Evolutionary conservation across 306 rosid genomes (phyloP).

Genomic region (Lathyrus oleraceus): DNA sequence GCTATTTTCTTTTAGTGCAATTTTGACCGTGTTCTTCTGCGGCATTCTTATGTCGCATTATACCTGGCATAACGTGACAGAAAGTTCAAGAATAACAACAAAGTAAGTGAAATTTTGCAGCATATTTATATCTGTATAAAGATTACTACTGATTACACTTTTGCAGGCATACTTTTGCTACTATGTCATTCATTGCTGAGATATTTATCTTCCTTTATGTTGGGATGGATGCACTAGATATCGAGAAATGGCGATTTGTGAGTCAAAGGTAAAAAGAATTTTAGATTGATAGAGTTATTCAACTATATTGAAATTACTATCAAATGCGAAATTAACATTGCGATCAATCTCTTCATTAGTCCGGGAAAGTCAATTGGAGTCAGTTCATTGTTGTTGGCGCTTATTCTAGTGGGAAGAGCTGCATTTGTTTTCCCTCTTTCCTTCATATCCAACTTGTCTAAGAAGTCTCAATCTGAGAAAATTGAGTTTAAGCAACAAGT

Average conservation of each 20-base stretch:
- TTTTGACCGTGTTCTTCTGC: slow-evolving; percentile 95
- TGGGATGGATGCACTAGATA: slow-evolving; percentile 97
- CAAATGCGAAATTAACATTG: slow-evolving; percentile 32
- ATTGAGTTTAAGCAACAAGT: slow-evolving; percentile 84
- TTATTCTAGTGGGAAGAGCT: slow-evolving; percentile 90
- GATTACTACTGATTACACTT: background rate
- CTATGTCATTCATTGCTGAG: slow-evolving; percentile 87
- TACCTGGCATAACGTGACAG: slow-evolving; percentile 98
- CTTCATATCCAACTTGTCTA: slow-evolving; percentile 76
- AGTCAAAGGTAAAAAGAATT: slow-evolving; percentile 66
- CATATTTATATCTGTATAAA: slow-evolving; percentile 9
- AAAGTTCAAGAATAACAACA: slow-evolving; percentile 95
- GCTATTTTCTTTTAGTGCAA: slow-evolving; percentile 89
- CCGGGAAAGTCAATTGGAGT: slow-evolving; percentile 82
- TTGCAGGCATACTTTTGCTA: slow-evolving; percentile 92
- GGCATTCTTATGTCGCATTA: slow-evolving; percentile 99
- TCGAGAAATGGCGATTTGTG: slow-evolving; percentile 89
- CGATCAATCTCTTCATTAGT: slow-evolving; percentile 46
- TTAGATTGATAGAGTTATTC: background rate
- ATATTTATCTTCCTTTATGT: slow-evolving; percentile 92
- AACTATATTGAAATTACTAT: slow-evolving; percentile 8
- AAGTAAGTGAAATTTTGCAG: slow-evolving; percentile 56
- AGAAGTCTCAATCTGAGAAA: slow-evolving; percentile 65
- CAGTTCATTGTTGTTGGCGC: slow-evolving; percentile 80
- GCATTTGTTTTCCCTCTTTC: slow-evolving; percentile 92